phyloP scores from a whole-genome alignment of 768 basidiomycete species.

The Leccinum boreale region DNA sequence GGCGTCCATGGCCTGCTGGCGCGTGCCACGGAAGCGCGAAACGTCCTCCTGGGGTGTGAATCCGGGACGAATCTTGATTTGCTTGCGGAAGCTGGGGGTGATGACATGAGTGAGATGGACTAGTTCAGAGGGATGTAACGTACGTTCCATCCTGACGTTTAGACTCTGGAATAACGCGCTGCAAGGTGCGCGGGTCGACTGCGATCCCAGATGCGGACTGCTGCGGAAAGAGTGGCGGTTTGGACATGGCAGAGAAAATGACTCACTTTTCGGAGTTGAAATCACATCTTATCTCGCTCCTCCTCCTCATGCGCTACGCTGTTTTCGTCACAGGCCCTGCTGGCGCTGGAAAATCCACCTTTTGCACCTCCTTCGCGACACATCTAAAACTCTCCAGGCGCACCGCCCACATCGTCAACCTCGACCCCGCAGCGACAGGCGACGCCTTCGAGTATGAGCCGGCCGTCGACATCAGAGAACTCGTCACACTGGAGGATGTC shows the following conservation, averaged over 20 bases:
- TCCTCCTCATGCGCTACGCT: slow-evolving; percentile 66
- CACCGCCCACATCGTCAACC: slow-evolving; percentile 89
- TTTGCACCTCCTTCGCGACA: slow-evolving; percentile 82
- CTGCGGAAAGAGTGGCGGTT: slow-evolving; percentile 71
- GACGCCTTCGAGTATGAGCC: slow-evolving; percentile 92
- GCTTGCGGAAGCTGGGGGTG: slow-evolving; percentile 70
- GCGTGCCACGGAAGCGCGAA: slow-evolving; percentile 75
- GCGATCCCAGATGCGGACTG: slow-evolving; percentile 76
- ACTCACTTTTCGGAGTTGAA: slow-evolving; percentile 29
- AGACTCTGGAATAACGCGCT: slow-evolving; percentile 87
- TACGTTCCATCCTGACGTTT: slow-evolving; percentile 83
- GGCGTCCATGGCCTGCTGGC: slow-evolving; percentile 70
- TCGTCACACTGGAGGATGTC: slow-evolving; percentile 90
- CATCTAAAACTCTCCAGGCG: slow-evolving; percentile 83
- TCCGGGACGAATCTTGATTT: slow-evolving; percentile 86
- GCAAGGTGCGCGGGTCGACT: slow-evolving; percentile 79
- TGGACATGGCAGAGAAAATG: slow-evolving; percentile 51
- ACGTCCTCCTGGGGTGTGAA: slow-evolving; percentile 96
- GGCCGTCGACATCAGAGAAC: slow-evolving; percentile 88
- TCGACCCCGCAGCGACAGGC: slow-evolving; percentile 89
- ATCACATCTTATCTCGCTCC: slow-evolving; percentile 15
- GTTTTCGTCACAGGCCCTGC: slow-evolving; percentile 93
- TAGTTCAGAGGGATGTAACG: slow-evolving; percentile 5
- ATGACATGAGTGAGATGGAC: slow-evolving; percentile 11
- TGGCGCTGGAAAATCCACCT: slow-evolving; percentile 96